A percentile compares a stretch with the other conserved stretches of the same genome.
Conservation (phyloP, 257 asterid genomes). For the Vinca minor region DNA sequence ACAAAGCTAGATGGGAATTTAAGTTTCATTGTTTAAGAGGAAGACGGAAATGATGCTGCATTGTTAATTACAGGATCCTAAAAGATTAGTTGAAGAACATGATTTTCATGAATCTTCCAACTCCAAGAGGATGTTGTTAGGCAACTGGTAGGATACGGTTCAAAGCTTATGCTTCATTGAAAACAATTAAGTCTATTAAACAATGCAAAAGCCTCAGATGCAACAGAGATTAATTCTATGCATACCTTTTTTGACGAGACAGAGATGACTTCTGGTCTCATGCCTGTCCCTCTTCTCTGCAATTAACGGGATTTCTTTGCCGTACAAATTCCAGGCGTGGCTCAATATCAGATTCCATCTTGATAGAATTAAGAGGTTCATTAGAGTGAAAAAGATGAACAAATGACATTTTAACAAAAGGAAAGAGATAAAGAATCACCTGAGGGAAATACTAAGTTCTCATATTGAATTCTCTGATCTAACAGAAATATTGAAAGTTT, state of each 20-base stretch:
- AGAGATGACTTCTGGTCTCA: no score
- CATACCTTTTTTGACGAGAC: no score
- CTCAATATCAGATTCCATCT: background rate
- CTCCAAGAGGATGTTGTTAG: background rate
- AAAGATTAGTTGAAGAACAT: slow-evolving; percentile 34
- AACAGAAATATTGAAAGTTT: background rate
- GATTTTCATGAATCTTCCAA: slow-evolving; percentile 25
- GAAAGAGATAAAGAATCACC: background rate
- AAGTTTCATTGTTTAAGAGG: slow-evolving; percentile 11
- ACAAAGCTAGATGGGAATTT: background rate
- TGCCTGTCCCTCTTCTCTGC: background rate
- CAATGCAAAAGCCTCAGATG: background rate
- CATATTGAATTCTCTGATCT: background rate
- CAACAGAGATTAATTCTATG: background rate
- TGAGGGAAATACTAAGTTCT: no score
- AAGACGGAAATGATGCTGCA: slow-evolving; percentile 3
- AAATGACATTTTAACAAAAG: background rate
- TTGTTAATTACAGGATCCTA: slow-evolving; percentile 6
- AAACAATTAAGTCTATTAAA: background rate
- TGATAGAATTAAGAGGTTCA: background rate
- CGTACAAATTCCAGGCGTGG: background rate
- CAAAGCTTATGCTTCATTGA: background rate
- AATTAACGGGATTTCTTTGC: background rate
- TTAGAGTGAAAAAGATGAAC: background rate
- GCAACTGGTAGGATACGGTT: slow-evolving; percentile 7